Percentiles rank a stretch among this genome's conserved stretches.
phyloP scores from a whole-genome alignment of 176 grass and related monocot genomes.

The Triticum urartu region DNA sequence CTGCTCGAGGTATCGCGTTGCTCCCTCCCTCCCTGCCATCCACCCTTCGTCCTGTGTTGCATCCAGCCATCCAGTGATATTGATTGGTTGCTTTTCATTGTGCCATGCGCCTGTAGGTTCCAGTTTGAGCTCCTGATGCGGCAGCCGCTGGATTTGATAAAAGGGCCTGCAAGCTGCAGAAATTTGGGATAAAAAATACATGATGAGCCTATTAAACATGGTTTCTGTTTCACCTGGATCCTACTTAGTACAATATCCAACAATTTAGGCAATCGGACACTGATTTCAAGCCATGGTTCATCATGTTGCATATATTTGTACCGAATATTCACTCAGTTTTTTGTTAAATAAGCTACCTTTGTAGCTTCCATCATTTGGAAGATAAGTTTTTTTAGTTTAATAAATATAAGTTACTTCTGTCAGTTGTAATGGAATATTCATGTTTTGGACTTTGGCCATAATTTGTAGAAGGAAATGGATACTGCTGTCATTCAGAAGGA shows the following conservation, averaged over 20 bases:
- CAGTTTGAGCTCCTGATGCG: no score
- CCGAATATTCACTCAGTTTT: neutral
- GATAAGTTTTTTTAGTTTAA: conserved; percentile 6
- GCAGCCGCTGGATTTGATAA: neutral
- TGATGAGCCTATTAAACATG: neutral
- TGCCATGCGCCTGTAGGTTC: no score
- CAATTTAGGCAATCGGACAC: neutral
- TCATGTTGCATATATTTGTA: neutral
- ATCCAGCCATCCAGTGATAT: no score
- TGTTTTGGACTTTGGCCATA: conserved; percentile 20
- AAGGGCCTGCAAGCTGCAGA: neutral
- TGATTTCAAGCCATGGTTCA: neutral
- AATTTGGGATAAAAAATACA: neutral
- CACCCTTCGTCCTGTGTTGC: no score
- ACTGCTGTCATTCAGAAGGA: conserved; percentile 54
- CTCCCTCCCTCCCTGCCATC: no score
- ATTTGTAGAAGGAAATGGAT: conserved; percentile 86
- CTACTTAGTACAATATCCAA: neutral
- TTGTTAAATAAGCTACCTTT: neutral
- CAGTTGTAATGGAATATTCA: neutral
- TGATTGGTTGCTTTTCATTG: no score
- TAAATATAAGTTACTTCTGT: neutral
- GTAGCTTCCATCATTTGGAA: conserved; percentile 7
- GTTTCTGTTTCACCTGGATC: neutral
- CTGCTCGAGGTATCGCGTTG: no score